Conservation (phyloP, 805 yeast genomes). For the Nakazawaea wickerhamii region DNA sequence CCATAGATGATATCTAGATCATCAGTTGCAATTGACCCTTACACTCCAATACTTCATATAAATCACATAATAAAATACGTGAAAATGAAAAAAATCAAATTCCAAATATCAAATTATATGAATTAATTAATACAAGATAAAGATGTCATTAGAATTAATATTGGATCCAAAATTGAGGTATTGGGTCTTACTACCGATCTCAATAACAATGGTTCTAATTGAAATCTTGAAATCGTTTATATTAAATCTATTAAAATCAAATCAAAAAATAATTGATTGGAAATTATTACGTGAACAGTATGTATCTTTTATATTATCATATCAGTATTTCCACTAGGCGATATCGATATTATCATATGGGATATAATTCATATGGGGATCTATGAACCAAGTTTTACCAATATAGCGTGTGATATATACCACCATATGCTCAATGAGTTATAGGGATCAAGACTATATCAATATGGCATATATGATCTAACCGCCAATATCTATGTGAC, state of each 20-base stretch:
- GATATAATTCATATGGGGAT: too few species aligned
- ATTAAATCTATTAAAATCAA: constrained; percentile 54
- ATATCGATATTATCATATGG: too few species aligned
- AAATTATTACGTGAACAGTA: constrained; percentile 49
- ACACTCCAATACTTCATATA: too few species aligned
- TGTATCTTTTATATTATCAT: too few species aligned
- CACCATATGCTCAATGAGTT: too few species aligned
- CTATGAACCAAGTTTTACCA: neutral
- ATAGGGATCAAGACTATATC: too few species aligned
- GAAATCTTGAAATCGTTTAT: constrained; percentile 73
- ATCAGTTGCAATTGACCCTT: too few species aligned
- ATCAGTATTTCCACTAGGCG: too few species aligned
- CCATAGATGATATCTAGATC: too few species aligned
- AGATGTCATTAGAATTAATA: constrained; percentile 44
- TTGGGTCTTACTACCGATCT: constrained; percentile 91
- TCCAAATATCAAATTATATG: neutral
- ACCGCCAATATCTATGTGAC: too few species aligned
- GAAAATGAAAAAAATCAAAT: neutral
- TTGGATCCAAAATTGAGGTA: constrained; percentile 78
- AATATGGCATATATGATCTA: too few species aligned
- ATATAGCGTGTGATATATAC: too few species aligned
- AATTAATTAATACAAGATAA: neutral
- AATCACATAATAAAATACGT: neutral
- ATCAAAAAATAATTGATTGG: constrained; percentile 47
- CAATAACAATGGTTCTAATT: constrained; percentile 82